These are phyloP conservation scores for Cladophialophora yegresii DNA, from an alignment of 2,329 filamentous ascomycete species.

Conservation along the genomic window DNA sequence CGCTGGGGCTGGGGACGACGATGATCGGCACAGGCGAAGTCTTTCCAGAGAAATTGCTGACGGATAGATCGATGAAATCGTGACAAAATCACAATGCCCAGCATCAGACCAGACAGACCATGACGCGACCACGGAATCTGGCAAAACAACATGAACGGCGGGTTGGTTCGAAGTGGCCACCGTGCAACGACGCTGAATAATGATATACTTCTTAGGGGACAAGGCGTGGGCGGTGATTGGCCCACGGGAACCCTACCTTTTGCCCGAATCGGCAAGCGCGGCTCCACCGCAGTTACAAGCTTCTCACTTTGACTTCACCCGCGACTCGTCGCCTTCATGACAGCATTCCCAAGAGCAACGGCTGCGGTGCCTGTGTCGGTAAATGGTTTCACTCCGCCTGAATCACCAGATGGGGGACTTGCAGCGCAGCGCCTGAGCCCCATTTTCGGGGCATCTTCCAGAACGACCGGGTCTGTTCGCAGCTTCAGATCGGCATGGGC, in stretches of 20 bases:
- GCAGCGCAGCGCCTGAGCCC: neutral
- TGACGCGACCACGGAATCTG: neutral
- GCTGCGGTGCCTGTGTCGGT: neutral
- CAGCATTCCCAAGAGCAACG: neutral
- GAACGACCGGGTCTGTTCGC: neutral
- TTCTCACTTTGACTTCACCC: constrained; percentile 1
- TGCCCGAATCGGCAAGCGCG: constrained; percentile 10
- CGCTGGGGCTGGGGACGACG: neutral
- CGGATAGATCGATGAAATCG: neutral
- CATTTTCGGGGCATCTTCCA: neutral
- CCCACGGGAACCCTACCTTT: neutral
- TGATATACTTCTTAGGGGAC: constrained; percentile 15
- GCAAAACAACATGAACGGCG: neutral
- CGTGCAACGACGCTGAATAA: constrained; percentile 12
- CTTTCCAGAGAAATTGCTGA: neutral
- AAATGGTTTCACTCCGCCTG: constrained; percentile 1
- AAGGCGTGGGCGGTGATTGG: constrained; percentile 14
- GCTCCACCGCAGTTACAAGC: neutral
- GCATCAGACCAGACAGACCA: neutral
- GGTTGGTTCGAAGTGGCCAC: neutral
- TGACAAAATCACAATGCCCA: neutral
- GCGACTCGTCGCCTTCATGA: neutral
- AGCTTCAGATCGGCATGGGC: neutral
- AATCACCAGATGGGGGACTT: constrained; percentile 1
- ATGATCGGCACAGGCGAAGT: neutral